A percentile compares a stretch with the other conserved stretches of the same genome.
These are phyloP conservation scores for Ogataea pini DNA, from an alignment of 805 yeast species.

Conservation along the genomic window DNA sequence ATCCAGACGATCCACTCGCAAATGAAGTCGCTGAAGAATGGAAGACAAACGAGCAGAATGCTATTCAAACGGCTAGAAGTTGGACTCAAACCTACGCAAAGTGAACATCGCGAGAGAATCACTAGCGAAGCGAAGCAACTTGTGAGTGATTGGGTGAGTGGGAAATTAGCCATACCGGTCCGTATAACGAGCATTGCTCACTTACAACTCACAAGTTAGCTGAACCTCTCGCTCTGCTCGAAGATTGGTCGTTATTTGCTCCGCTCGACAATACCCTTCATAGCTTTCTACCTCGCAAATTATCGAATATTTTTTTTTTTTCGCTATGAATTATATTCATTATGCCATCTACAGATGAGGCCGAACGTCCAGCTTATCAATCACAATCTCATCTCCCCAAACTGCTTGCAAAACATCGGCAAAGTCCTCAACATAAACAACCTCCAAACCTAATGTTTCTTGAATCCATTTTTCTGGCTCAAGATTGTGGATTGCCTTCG, in stretches of 20 bases:
- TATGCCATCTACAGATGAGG: background rate
- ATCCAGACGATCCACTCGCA: constrained; percentile 97
- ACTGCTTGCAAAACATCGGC: constrained; percentile 71
- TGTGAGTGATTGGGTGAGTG: too few relatives aligned
- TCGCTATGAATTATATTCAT: too few relatives aligned
- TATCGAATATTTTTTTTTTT: background rate
- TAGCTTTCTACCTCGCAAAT: background rate
- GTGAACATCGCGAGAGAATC: too few relatives aligned
- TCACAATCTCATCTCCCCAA: constrained; percentile 56
- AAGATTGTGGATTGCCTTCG: constrained; percentile 23
- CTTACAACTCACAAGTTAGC: too few relatives aligned
- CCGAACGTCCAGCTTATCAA: constrained; percentile 10
- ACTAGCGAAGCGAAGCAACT: too few relatives aligned
- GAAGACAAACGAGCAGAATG: constrained; percentile 81
- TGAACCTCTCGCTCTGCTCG: too few relatives aligned
- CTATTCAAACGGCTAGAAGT: constrained; percentile 75
- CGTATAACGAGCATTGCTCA: too few relatives aligned
- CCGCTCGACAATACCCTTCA: background rate
- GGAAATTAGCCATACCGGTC: too few relatives aligned
- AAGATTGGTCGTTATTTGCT: background rate
- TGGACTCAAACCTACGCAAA: constrained; percentile 70
- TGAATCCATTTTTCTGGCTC: constrained; percentile 53
- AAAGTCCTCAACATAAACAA: constrained; percentile 72
- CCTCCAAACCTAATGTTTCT: constrained; percentile 56
- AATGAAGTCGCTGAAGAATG: constrained; percentile 97